phyloP scores from a whole-genome alignment of 768 basidiomycete genomes.

The Russula brevipes region DNA sequence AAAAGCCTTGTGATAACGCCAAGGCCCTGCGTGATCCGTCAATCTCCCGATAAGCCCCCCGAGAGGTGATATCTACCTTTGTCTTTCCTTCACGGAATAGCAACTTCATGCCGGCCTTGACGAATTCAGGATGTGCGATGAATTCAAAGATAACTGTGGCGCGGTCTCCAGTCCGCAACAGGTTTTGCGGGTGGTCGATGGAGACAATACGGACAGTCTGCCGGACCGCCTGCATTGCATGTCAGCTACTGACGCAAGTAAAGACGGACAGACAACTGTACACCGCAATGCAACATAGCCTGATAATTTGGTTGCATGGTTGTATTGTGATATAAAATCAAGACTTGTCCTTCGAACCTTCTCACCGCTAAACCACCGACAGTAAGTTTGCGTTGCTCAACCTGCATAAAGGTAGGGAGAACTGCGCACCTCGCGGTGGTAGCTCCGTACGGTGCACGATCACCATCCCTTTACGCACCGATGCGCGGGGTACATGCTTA shows the following conservation, averaged over 20 bases:
- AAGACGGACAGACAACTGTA: constrained; percentile 33
- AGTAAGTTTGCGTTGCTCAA: not conserved
- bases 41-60: constrained; percentile 1
- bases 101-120: constrained; percentile 91
- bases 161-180: constrained; percentile 91
- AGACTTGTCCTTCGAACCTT: constrained; percentile 88
- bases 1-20: constrained; percentile 69
- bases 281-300: constrained; percentile 93
- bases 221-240: constrained; percentile 60
- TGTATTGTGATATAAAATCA: constrained; percentile 91
- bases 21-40: constrained; percentile 48
- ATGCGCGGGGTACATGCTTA: constrained; percentile 76
- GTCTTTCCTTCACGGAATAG: constrained; percentile 95
- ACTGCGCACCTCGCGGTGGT: constrained; percentile 61
- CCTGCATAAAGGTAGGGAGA: not conserved
- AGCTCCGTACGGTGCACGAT: constrained; percentile 74
- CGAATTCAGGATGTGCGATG: constrained; percentile 84
- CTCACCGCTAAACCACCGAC: constrained; percentile 50
- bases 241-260: constrained; percentile 15
- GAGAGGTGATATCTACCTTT: constrained; percentile 50
- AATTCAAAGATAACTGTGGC: constrained; percentile 95
- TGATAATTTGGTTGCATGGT: constrained; percentile 92
- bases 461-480: constrained; percentile 93
- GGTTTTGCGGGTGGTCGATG: constrained; percentile 85
- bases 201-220: constrained; percentile 89